Conservation (phyloP, 2,329 filamentous ascomycete species). For the Cercospora sp. region DNA sequence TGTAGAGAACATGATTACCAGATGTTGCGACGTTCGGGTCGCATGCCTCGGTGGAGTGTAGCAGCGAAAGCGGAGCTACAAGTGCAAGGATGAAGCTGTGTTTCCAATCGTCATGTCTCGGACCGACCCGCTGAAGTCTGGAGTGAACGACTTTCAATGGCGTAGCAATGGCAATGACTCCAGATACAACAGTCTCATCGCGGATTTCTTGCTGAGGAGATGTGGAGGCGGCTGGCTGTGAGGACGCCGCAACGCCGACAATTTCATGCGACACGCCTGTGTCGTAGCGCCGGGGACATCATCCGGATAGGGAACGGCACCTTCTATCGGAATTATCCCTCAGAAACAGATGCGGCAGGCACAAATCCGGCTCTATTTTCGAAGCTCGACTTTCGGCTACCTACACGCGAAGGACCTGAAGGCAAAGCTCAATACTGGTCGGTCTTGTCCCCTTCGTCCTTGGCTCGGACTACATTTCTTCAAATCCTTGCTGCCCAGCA, state of each 20-base stretch:
- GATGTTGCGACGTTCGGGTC: background rate
- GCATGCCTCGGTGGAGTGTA: conserved; percentile 14
- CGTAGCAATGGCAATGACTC: background rate
- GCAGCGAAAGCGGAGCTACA: conserved; percentile 13
- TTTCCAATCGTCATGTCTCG: background rate
- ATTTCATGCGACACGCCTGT: conserved; percentile 13
- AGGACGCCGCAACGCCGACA: conserved; percentile 22
- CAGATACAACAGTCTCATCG: background rate
- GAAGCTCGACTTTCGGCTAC: conserved; percentile 68
- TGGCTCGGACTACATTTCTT: conserved; percentile 79
- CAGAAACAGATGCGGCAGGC: conserved; percentile 43
- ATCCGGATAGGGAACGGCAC: conserved; percentile 76
- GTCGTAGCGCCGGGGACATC: conserved; percentile 20
- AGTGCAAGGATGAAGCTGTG: conserved; percentile 9
- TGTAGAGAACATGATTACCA: conserved; percentile 20
- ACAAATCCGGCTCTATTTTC: conserved; percentile 55
- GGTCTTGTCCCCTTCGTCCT: conserved; percentile 74
- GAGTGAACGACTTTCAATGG: background rate
- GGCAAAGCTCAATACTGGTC: conserved; percentile 67
- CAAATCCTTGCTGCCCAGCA: conserved; percentile 75
- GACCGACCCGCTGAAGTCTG: conserved; percentile 7
- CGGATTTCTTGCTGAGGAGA: conserved; percentile 1
- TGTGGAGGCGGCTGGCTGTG: conserved; percentile 23
- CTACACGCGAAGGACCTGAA: conserved; percentile 34
- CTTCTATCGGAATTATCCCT: conserved; percentile 76